Percentiles rank a stretch among this genome's conserved stretches.
Conservation (phyloP, 495 filamentous ascomycete genomes). For the Xylaria intraflava region DNA sequence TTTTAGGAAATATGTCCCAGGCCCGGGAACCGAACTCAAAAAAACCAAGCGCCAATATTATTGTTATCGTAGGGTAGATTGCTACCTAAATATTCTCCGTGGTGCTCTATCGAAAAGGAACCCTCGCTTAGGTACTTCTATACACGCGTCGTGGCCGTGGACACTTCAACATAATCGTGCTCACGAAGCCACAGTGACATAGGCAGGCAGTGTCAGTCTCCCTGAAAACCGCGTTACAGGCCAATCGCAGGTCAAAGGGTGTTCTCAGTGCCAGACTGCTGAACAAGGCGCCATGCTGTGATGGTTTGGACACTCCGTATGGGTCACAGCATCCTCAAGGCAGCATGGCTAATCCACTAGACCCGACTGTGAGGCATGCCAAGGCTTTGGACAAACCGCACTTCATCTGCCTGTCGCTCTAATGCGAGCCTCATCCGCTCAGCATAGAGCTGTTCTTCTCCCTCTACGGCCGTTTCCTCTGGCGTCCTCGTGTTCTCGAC, state of each 20-base stretch:
- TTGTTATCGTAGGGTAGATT: neutral
- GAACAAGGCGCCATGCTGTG: neutral
- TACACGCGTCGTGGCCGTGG: neutral
- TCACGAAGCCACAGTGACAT: too few relatives aligned
- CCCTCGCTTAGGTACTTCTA: too few relatives aligned
- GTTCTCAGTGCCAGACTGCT: neutral
- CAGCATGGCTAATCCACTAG: slow-evolving; percentile 2
- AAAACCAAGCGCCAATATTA: neutral
- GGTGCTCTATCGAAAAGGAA: too few relatives aligned
- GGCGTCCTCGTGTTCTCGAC: slow-evolving; percentile 35
- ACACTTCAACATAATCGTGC: too few relatives aligned
- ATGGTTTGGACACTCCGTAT: neutral
- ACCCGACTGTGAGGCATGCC: slow-evolving; percentile 29
- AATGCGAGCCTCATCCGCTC: slow-evolving; percentile 67
- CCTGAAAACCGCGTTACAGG: too few relatives aligned
- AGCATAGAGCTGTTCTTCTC: slow-evolving; percentile 50
- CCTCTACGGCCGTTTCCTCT: slow-evolving; percentile 39
- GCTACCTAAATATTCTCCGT: too few relatives aligned
- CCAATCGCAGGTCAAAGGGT: neutral
- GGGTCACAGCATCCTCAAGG: slow-evolving; percentile 5
- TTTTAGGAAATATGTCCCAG: too few relatives aligned
- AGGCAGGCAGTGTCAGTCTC: too few relatives aligned
- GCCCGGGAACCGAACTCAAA: too few relatives aligned
- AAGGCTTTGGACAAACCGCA: slow-evolving; percentile 65
- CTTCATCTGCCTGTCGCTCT: slow-evolving; percentile 75